Base-by-base conservation (phyloP, 2,329 filamentous ascomycete species). In the Epichloe sibirici region DNA sequence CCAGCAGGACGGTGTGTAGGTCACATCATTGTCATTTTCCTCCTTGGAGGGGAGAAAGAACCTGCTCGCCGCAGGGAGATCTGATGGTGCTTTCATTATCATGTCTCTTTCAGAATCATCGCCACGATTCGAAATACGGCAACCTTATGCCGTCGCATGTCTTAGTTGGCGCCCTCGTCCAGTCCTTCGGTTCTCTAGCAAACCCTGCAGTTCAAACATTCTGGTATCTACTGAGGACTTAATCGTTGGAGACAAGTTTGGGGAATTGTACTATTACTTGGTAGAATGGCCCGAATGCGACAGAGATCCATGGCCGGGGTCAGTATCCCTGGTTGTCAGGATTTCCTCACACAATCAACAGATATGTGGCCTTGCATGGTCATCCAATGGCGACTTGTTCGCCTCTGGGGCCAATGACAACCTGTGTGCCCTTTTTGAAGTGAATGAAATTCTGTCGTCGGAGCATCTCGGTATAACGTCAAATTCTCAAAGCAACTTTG, bases 351-450 rank as follows among this genome's bases (percentile, higher is more conserved):
- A 97, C 65, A 81, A 76, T 1, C 90, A 96, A 67, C 90, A 97
- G 63, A 85, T 98, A 51, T 98, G 93, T 62, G 91, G 91, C 1
- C 73, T 98, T n/a, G 79, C 87, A 3, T 97, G 90, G 88, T 90
- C 89, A 3, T 72, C 74, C 3, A 81, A 88, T 61, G 89, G 89
- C 3, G 75, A 76, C 3, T 76, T 83, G 38, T 90, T 98, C 65
- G 89, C 88, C 13, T 90, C 88, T 4, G 90, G 93, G 6, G 89
- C 88, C 25, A 97, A 98, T 63, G 93, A 98, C 71, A 96, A 97
- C 62, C 69, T 82, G 3, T 94, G 91, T 63, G 86, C 83, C 59
- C 74, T 97, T 2, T 95, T 94, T 65, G 81, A 90, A 51, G 77
- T 79, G 3, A 74, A 77, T 47, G 76, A 79, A 42, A 71, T 91